phyloP scores from a whole-genome alignment of 1,284 basidiomycete genomes.

The Rhodotorula sp. region DNA sequence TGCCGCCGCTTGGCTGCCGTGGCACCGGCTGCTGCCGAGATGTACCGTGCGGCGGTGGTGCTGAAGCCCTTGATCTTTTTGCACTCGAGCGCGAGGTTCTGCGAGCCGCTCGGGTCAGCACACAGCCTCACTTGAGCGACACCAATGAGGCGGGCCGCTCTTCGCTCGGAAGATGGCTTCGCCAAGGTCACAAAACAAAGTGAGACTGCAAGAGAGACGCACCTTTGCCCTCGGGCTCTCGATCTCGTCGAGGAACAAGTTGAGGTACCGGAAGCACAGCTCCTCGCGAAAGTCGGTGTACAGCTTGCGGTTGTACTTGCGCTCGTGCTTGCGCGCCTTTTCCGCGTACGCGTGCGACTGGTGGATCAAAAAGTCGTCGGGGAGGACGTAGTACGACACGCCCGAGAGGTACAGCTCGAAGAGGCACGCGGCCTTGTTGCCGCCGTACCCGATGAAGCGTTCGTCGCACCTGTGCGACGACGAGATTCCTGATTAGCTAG shows the following conservation, averaged over 20 bases:
- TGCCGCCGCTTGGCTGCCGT: neutral
- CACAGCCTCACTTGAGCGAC: neutral
- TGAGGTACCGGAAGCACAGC: slow-evolving; percentile 49
- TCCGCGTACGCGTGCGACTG: slow-evolving; percentile 78
- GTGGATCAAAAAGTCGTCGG: slow-evolving; percentile 82
- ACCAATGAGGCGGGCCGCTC: neutral
- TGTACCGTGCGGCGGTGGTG: slow-evolving; percentile 37
- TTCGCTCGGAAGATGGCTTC: neutral
- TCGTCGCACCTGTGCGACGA: slow-evolving; percentile 69
- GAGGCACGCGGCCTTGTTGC: slow-evolving; percentile 67
- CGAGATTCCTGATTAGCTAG: neutral
- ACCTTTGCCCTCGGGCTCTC: slow-evolving; percentile 37
- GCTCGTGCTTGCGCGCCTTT: slow-evolving; percentile 52
- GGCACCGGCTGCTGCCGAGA: slow-evolving; percentile 21
- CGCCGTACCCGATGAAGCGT: slow-evolving; percentile 82
- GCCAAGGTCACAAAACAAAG: neutral
- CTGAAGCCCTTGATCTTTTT: slow-evolving; percentile 48
- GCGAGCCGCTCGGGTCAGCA: neutral
- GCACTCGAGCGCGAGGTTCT: slow-evolving; percentile 45
- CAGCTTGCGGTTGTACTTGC: slow-evolving; percentile 72
- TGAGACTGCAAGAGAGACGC: neutral
- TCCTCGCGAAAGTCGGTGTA: slow-evolving; percentile 60
- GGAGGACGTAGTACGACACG: slow-evolving; percentile 73
- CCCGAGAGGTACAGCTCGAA: slow-evolving; percentile 67
- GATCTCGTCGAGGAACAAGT: slow-evolving; percentile 43